Base-by-base conservation (phyloP, 768 basidiomycete genomes). In the Lepiota venenata region DNA sequence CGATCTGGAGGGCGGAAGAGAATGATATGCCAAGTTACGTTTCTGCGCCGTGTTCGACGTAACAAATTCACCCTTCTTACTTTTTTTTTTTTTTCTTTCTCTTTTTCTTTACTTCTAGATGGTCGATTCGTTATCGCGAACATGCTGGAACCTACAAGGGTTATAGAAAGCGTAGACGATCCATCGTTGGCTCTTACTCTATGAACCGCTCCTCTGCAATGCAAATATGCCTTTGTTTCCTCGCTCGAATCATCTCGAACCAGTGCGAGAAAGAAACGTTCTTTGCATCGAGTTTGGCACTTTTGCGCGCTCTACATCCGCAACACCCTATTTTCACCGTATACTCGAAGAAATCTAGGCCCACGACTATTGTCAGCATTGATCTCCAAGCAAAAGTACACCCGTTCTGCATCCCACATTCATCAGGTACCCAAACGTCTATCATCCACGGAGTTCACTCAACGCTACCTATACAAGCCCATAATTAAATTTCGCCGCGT, bases 1-100 rank as follows among this genome's bases (percentile, higher is more conserved):
- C 88, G 0, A 58, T 74, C 10, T 80, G 80, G 81, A 80, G 91
- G 54, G 84, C 88, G n/a, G 78, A 82, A 53, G 77, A 85, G 56
- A 93, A 92, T 59, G 89, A 91, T 68, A 77, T 80, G 55, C 87
- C 88, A 21, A 91, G 88, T 91, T 61, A 21, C 46, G 29, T 57
- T 74, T 62, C 14, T 40, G 16, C 56, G 47, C 35, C 46, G 42
- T 22, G 20, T 11, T 40, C 25, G 22, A 47, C 35, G 14, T 50
- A 27, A 35, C 2, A 10, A 21, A 11, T 42, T 22, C 21, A 2
- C 42, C 32, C 48, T 56, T 48, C 47, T 59, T 16, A 47, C 41
- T 35, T 29, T 20, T 36, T 46, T 47, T 44, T 20, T 36, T 43
- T 47, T 44, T 58, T 22, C 14, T 49, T 50, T 36, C 45, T 44